Evolutionary conservation across 139 green algal species (phyloP).

Genomic region (Ostreobium quekettii): DNA sequence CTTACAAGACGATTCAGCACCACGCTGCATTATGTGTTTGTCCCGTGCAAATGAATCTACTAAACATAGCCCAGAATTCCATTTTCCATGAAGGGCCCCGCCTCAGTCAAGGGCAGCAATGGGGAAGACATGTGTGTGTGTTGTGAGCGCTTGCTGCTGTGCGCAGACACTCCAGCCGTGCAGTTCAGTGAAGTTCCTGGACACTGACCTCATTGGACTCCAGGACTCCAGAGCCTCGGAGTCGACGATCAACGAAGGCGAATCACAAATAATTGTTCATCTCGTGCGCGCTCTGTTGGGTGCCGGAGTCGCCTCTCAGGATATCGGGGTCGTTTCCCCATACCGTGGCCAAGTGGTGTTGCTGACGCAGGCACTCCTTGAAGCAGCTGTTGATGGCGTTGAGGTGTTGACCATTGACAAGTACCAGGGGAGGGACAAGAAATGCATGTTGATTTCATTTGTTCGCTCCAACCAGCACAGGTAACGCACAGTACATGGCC

Average conservation of each 20-base stretch:
- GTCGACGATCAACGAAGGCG: conserved; percentile 45
- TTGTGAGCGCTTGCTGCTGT: not conserved
- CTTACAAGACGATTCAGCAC: too few relatives aligned
- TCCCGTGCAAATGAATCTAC: too few relatives aligned
- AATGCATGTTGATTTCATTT: conserved; percentile 59
- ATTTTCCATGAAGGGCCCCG: too few relatives aligned
- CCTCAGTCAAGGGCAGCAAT: too few relatives aligned
- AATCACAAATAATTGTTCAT: conserved; percentile 44
- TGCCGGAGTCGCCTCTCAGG: conserved; percentile 29
- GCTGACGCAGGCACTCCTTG: not conserved
- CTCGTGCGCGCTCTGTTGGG: conserved; percentile 42
- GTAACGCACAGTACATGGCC: not conserved
- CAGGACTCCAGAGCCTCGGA: conserved; percentile 22
- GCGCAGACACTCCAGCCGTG: conserved; percentile 43
- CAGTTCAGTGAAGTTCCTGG: conserved; percentile 65
- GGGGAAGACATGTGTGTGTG: too few relatives aligned
- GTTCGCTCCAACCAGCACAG: conserved; percentile 56
- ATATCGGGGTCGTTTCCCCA: conserved; percentile 74
- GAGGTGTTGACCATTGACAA: conserved; percentile 84
- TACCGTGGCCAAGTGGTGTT: conserved; percentile 62
- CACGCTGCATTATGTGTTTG: too few relatives aligned
- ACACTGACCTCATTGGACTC: conserved; percentile 42
- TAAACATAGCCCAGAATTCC: too few relatives aligned
- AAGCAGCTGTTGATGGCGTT: conserved; percentile 16
- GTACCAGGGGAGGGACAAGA: conserved; percentile 77